Conservation (phyloP, 164 flowering plant genomes). For the Vitis amurensis region DNA sequence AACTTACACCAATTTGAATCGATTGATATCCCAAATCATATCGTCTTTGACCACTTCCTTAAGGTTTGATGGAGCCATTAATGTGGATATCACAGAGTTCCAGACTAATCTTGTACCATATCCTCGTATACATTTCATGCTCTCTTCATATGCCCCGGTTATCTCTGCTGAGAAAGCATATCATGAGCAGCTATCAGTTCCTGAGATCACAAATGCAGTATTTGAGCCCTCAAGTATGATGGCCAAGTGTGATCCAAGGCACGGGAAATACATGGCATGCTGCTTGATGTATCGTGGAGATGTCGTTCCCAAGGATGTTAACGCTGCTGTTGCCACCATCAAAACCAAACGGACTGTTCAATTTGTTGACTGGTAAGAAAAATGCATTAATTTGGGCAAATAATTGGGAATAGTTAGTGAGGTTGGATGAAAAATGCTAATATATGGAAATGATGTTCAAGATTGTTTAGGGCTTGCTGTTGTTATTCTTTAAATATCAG, state of each 20-base stretch:
- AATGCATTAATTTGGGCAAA: background rate
- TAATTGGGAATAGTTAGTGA: too few species aligned
- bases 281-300: constrained; percentile 54
- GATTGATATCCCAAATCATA: constrained; percentile 42
- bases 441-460: too few species aligned
- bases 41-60: constrained; percentile 47
- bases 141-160: constrained; percentile 56
- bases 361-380: constrained; percentile 46
- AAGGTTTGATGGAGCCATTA: constrained; percentile 52
- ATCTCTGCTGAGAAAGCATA: constrained; percentile 52
- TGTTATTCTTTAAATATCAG: too few species aligned
- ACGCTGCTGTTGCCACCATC: constrained; percentile 48
- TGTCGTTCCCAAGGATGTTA: constrained; percentile 50
- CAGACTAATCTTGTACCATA: constrained; percentile 58
- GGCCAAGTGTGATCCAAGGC: constrained; percentile 56
- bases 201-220: constrained; percentile 51
- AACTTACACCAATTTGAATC: constrained; percentile 51
- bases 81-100: constrained; percentile 52
- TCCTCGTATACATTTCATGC: constrained; percentile 61
- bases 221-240: constrained; percentile 57
- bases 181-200: constrained; percentile 47
- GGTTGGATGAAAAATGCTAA: too few species aligned
- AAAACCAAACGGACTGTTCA: constrained; percentile 54
- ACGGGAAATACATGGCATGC: constrained; percentile 55
- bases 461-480: too few species aligned